Percentiles rank a stretch among this genome's conserved stretches.
phyloP scores from a whole-genome alignment of 2,329 filamentous ascomycete genomes.

The Beauveria asiatica region DNA sequence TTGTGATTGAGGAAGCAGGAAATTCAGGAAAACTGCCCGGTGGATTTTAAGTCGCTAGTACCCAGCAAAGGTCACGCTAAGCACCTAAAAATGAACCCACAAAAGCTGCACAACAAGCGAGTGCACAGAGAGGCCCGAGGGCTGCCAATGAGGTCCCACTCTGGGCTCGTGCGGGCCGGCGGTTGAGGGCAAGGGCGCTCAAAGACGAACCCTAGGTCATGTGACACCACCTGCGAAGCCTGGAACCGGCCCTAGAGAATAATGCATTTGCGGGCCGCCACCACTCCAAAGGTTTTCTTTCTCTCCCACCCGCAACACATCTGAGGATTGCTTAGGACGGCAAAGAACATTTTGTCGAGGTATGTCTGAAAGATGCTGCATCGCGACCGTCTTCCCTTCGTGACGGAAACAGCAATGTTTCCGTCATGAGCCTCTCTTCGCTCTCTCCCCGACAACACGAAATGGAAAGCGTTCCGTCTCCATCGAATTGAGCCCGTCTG shows the following conservation, averaged over 20 bases:
- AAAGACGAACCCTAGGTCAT: slow-evolving; percentile 21
- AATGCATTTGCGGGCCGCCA: slow-evolving; percentile 17
- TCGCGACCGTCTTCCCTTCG: slow-evolving; percentile 18
- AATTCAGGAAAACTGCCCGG: slow-evolving; percentile 8
- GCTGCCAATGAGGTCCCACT: slow-evolving; percentile 9
- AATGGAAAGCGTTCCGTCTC: background rate
- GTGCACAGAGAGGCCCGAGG: background rate
- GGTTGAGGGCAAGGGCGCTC: slow-evolving; percentile 15
- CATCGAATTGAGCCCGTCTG: slow-evolving; percentile 8
- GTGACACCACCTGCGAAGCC: slow-evolving; percentile 18
- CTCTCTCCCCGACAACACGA: background rate
- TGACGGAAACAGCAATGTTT: slow-evolving; percentile 20
- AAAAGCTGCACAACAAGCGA: slow-evolving; percentile 8
- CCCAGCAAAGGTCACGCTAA: background rate
- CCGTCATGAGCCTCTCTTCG: slow-evolving; percentile 8
- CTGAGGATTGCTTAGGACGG: slow-evolving; percentile 56
- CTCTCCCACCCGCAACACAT: slow-evolving; percentile 32
- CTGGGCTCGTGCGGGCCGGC: background rate
- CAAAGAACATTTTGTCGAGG: slow-evolving; percentile 53
- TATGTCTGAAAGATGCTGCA: slow-evolving; percentile 49
- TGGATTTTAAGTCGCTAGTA: slow-evolving; percentile 13
- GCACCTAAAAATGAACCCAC: background rate
- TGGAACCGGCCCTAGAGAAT: slow-evolving; percentile 12
- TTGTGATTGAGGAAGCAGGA: slow-evolving; percentile 11
- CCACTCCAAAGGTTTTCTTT: slow-evolving; percentile 18